Percentiles rank a stretch among this genome's conserved stretches.
phyloP scores from a whole-genome alignment of 2,329 filamentous ascomycete species.

The Colletotrichum coccodes region DNA sequence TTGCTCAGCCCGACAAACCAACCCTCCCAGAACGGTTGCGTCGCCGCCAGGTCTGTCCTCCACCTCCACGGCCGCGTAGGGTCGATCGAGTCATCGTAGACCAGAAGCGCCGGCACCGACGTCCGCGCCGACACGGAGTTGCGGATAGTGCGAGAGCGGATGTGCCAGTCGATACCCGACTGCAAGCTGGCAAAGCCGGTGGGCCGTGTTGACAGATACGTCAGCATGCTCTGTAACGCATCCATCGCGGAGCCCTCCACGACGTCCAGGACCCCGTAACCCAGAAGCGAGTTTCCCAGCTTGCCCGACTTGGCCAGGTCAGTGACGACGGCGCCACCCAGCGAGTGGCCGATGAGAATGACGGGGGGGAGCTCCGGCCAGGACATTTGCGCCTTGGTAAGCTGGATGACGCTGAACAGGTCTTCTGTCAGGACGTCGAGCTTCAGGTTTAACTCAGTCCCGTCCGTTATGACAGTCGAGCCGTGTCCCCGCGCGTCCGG shows the following conservation, averaged over 20 bases:
- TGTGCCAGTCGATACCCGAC: conserved; percentile 92
- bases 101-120: conserved; percentile 85
- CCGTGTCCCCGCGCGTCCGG: conserved; percentile 91
- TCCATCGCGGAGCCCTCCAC: conserved; percentile 97
- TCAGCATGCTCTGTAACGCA: conserved; percentile 92
- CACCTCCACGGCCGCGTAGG: conserved; percentile 75
- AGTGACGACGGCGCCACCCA: conserved; percentile 91
- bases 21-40: conserved; percentile 91
- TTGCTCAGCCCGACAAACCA: conserved; percentile 91
- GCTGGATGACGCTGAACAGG: conserved; percentile 73
- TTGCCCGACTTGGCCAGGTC: conserved; percentile 77
- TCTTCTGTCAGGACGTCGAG: conserved; percentile 80
- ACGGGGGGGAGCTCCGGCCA: conserved; percentile 81
- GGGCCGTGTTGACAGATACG: conserved; percentile 86
- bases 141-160: conserved; percentile 86
- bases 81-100: conserved; percentile 50
- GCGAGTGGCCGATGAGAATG: conserved; percentile 88
- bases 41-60: conserved; percentile 85
- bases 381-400: conserved; percentile 73
- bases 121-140: conserved; percentile 85
- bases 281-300: conserved; percentile 77
- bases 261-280: conserved; percentile 91
- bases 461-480: conserved; percentile 64
- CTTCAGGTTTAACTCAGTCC: conserved; percentile 68
- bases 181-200: conserved; percentile 79